A percentile compares a stretch with the other conserved stretches of the same genome.
phyloP scores from a whole-genome alignment of 2,329 filamentous ascomycete species.

The Ophiostoma quercus region DNA sequence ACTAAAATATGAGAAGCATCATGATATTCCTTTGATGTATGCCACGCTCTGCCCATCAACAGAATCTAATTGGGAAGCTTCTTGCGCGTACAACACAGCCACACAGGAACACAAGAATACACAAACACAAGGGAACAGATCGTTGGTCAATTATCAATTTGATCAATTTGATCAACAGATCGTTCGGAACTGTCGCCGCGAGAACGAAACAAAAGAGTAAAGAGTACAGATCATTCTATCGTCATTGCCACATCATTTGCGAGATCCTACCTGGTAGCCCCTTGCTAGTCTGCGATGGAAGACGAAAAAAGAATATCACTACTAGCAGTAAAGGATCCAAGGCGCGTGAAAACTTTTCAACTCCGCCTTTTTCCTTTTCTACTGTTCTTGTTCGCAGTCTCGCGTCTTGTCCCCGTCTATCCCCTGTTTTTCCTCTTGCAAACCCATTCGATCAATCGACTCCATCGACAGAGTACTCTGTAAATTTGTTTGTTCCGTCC shows the following conservation, averaged over 20 bases:
- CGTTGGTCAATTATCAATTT: background rate
- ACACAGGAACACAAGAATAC: background rate
- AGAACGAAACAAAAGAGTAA: background rate
- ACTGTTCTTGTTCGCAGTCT: background rate
- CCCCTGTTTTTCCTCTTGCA: background rate
- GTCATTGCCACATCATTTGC: slow-evolving; percentile 14
- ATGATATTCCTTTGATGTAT: too few species aligned
- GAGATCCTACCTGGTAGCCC: slow-evolving; percentile 1
- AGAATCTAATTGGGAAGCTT: background rate
- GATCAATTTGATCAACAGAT: background rate
- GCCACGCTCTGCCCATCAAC: background rate
- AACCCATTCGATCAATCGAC: background rate
- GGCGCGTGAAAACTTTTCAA: background rate
- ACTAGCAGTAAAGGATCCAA: background rate
- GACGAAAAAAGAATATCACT: background rate
- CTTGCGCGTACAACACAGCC: background rate
- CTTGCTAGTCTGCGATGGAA: slow-evolving; percentile 9
- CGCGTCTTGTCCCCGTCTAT: background rate
- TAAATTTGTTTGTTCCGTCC: background rate
- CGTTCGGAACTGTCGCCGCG: background rate
- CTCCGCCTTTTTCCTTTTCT: background rate
- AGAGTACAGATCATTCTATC: background rate
- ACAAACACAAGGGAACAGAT: background rate
- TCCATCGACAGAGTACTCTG: background rate
- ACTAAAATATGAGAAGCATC: too few species aligned